phyloP scores from a whole-genome alignment of 257 asterid genomes.

The Gardenia jasminoides region DNA sequence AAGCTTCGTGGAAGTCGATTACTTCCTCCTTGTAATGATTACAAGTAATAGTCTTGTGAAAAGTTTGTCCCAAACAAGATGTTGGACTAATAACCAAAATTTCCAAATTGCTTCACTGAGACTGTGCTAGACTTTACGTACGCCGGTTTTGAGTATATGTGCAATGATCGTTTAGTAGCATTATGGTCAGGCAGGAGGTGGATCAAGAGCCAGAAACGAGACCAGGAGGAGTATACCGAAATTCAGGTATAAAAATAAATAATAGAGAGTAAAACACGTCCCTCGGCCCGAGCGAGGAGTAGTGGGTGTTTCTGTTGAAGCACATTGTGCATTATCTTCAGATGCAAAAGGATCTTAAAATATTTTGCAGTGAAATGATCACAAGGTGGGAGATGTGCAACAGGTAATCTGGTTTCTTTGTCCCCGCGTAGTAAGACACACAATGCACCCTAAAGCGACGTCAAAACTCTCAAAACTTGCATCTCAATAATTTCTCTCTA shows the following conservation, averaged over 20 bases:
- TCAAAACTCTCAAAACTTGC: conserved; percentile 21
- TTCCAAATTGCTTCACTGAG: background rate
- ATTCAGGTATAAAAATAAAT: background rate
- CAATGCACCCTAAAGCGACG: conserved; percentile 42
- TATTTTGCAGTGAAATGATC: conserved; percentile 11
- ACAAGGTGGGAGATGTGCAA: conserved; percentile 23
- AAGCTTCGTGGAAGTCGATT: background rate
- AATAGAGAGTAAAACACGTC: background rate
- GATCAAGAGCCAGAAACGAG: background rate
- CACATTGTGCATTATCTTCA: conserved; percentile 37
- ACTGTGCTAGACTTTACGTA: background rate
- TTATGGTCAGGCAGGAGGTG: no score
- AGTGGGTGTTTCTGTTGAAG: conserved; percentile 46
- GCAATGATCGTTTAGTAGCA: background rate
- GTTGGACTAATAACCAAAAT: background rate
- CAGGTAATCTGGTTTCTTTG: conserved; percentile 45
- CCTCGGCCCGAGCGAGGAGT: background rate
- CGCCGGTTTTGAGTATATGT: background rate
- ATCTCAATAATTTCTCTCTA: background rate
- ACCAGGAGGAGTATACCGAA: background rate
- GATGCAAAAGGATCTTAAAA: conserved; percentile 13
- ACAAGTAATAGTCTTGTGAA: background rate
- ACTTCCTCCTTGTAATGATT: background rate
- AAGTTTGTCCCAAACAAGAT: background rate
- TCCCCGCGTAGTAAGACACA: conserved; percentile 33